phyloP scores from a whole-genome alignment of 441 rosid species.

The Pelargonium fulgidum region DNA sequence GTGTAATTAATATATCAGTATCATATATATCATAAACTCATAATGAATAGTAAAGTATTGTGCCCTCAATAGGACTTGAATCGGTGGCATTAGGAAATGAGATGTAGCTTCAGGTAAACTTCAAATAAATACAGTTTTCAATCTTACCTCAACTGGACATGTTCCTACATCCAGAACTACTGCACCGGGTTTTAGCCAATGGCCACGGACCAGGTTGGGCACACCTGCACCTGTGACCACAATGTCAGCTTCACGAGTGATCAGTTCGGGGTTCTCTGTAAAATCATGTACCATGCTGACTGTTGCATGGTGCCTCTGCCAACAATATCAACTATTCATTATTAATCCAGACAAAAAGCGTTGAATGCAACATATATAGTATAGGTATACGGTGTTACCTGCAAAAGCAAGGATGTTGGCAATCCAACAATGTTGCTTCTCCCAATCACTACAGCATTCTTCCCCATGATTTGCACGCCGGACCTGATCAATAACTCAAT shows the following conservation, averaged over 20 bases:
- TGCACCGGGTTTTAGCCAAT: constrained; percentile 79
- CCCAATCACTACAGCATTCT: constrained; percentile 74
- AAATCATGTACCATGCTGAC: constrained; percentile 67
- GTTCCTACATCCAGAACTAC: constrained; percentile 83
- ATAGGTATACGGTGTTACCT: constrained; percentile 37
- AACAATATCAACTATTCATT: constrained; percentile 20
- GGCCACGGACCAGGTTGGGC: constrained; percentile 69
- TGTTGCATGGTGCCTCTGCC: constrained; percentile 83
- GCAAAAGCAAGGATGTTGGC: constrained; percentile 68
- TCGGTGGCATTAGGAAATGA: background rate
- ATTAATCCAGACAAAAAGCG: constrained; percentile 14
- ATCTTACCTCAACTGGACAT: constrained; percentile 60
- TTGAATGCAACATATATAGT: background rate
- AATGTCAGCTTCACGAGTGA: constrained; percentile 67
- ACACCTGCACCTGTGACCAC: constrained; percentile 72
- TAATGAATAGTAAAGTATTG: no score
- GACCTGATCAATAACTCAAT: constrained; percentile 65
- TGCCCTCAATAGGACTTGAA: background rate
- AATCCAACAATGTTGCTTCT: constrained; percentile 84
- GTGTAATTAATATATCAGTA: background rate
- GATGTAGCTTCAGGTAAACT: background rate
- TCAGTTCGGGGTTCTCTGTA: constrained; percentile 54
- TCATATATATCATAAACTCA: background rate
- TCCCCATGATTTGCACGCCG: constrained; percentile 60
- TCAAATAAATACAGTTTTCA: constrained; percentile 5